Conservation (phyloP, 1,139 yeast genomes). For the Candida sp. region DNA sequence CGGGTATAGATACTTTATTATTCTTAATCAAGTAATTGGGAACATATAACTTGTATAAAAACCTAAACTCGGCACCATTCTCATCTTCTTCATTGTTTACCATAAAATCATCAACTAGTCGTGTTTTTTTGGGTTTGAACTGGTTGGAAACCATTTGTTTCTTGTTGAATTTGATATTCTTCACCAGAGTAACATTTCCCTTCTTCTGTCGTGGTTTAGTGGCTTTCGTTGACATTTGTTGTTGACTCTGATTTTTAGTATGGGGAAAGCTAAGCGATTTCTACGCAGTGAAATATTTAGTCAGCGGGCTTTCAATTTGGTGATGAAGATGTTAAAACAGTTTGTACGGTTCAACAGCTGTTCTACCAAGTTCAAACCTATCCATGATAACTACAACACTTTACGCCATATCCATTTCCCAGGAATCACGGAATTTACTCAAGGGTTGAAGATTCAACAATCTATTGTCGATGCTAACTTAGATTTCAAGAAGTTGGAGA, state of each 20-base stretch:
- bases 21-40: slow-evolving; percentile 28
- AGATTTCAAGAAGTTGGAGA: slow-evolving; percentile 55
- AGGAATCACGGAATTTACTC: slow-evolving; percentile 49
- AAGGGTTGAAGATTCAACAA: slow-evolving; percentile 65
- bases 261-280: background rate
- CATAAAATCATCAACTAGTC: background rate
- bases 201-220: background rate
- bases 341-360: slow-evolving; percentile 9
- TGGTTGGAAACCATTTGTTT: slow-evolving; percentile 4
- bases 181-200: background rate
- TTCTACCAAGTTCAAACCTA: slow-evolving; percentile 23
- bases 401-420: slow-evolving; percentile 65
- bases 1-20: slow-evolving; percentile 18
- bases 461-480: slow-evolving; percentile 57
- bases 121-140: slow-evolving; percentile 3
- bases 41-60: slow-evolving; percentile 31
- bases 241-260: background rate
- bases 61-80: slow-evolving; percentile 17
- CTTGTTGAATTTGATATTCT: slow-evolving; percentile 1
- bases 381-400: slow-evolving; percentile 30
- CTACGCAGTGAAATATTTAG: background rate
- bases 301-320: background rate
- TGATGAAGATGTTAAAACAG: background rate
- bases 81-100: slow-evolving; percentile 11
- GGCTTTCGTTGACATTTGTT: background rate